Evolutionary conservation across 306 rosid genomes (phyloP).

Genomic region (Sophora flavescens): DNA sequence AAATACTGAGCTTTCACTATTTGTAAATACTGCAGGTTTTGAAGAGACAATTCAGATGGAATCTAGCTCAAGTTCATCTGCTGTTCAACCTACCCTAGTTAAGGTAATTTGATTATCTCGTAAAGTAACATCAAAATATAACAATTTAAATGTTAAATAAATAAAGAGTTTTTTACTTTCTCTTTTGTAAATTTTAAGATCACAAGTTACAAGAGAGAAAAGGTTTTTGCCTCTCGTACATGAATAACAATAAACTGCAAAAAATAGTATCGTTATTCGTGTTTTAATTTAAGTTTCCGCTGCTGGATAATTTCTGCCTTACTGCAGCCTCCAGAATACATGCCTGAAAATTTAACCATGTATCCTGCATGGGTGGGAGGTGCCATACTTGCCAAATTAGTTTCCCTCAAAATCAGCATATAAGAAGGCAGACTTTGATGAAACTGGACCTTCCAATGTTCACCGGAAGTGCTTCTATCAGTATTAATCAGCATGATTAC

Average conservation of each 20-base stretch:
- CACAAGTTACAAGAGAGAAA: not conserved
- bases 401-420: conserved; percentile 95
- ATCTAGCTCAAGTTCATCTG: conserved; percentile 84
- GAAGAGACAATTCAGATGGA: conserved; percentile 37
- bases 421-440: conserved; percentile 92
- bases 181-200: not conserved
- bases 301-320: conserved; percentile 27
- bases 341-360: conserved; percentile 69
- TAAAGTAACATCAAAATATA: not conserved
- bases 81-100: conserved; percentile 87
- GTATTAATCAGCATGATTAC: conserved; percentile 16
- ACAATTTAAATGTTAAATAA: not conserved
- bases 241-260: not conserved
- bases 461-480: conserved; percentile 87
- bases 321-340: conserved; percentile 74
- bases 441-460: conserved; percentile 88
- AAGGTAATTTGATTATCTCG: conserved; percentile 65
- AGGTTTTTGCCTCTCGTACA: not conserved
- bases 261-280: not conserved
- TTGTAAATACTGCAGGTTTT: too few species aligned
- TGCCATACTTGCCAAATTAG: conserved; percentile 97
- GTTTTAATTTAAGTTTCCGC: conserved; percentile 8
- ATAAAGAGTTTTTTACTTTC: not conserved
- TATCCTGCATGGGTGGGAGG: conserved; percentile 98
- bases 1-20: not conserved